Base-by-base conservation (phyloP, 768 basidiomycete genomes). In the Auricularia auricula-judae region DNA sequence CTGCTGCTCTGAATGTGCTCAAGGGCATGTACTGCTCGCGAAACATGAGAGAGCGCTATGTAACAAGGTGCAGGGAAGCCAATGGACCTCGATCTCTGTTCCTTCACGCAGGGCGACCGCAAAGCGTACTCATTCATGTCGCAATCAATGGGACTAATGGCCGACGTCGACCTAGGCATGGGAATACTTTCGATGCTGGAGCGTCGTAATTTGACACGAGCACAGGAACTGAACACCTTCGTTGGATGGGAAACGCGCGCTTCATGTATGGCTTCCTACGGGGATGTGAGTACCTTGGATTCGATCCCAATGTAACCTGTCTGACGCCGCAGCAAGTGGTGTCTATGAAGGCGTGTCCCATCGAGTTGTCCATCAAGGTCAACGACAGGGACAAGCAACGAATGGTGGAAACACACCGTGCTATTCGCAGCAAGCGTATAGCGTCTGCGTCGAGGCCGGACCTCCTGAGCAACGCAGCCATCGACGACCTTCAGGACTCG, bases 231-330 rank as follows among this genome's bases (percentile, higher is more conserved):
- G 92, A 94, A 66, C 77, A 90, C 69, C 74, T 94, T 51, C 83
- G 91, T 8, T 93, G 89, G 87, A 86, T 95, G 86, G 93, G 93
- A 10, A 88, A 87, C 70, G 77, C 80, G 12, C 86, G 93, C 8
- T 95, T 95, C 73, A 72, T 87, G 36, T 76, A 83, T 65, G 93
- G 93, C 8, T 84, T 84, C 70, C 71, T 94, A 3, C 79, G 83
- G 61, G 89, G 87, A 73, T 69, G 90, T 90, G 71, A 66, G 84
- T 65, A 72, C 5, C 14, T 35, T 29, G 29, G 29, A 29, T 29
- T 29, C 29, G 29, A 29, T 29, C 2, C 29, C 29, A 29, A 29
- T 29, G 29, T 29, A 29, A 29, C 29, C 29, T 29, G 29, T 29
- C 39, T 42, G 39, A 42, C 39, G 68, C 44, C 64, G 54, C 23